Evolutionary conservation across 2,329 filamentous ascomycete genomes (phyloP).

Genomic region (Hirsutella minnesotensis): DNA sequence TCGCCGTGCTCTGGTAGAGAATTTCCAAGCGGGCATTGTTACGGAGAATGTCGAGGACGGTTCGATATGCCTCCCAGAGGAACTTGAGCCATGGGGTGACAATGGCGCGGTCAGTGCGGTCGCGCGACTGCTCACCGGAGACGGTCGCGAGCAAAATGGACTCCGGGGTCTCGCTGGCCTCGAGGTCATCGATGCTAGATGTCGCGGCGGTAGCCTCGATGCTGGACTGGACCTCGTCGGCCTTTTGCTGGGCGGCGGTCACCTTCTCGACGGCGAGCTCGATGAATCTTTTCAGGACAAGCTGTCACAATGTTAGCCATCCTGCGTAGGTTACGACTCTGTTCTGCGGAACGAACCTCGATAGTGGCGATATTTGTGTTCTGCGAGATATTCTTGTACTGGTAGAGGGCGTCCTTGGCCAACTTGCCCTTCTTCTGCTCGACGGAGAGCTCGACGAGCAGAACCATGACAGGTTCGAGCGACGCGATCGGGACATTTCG

Average conservation of each 20-base stretch:
- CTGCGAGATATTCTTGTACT: constrained; percentile 99
- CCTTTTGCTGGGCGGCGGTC: constrained; percentile 87
- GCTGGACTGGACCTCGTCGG: constrained; percentile 83
- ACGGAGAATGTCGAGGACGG: constrained; percentile 94
- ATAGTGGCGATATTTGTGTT: constrained; percentile 98
- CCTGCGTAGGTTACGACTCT: neutral
- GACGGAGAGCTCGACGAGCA: constrained; percentile 92
- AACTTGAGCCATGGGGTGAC: constrained; percentile 99
- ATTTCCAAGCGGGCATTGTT: constrained; percentile 97
- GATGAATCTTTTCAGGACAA: constrained; percentile 96
- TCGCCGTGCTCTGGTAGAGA: constrained; percentile 95
- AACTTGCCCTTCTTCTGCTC: constrained; percentile 97
- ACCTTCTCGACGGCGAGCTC: constrained; percentile 94
- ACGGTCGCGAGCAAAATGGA: constrained; percentile 96
- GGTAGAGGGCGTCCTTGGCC: constrained; percentile 96
- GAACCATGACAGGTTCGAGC: constrained; percentile 95
- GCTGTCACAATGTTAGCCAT: constrained; percentile 29
- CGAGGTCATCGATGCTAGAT: constrained; percentile 81
- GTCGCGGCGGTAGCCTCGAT: constrained; percentile 57
- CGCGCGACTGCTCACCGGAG: constrained; percentile 92
- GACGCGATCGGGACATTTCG: constrained; percentile 94
- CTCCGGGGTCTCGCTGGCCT: constrained; percentile 94
- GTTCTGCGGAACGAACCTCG: constrained; percentile 47
- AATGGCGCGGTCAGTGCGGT: constrained; percentile 94
- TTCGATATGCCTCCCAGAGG: constrained; percentile 98